Base-by-base conservation (phyloP, 257 asterid species). In the Solanum boliviense region DNA sequence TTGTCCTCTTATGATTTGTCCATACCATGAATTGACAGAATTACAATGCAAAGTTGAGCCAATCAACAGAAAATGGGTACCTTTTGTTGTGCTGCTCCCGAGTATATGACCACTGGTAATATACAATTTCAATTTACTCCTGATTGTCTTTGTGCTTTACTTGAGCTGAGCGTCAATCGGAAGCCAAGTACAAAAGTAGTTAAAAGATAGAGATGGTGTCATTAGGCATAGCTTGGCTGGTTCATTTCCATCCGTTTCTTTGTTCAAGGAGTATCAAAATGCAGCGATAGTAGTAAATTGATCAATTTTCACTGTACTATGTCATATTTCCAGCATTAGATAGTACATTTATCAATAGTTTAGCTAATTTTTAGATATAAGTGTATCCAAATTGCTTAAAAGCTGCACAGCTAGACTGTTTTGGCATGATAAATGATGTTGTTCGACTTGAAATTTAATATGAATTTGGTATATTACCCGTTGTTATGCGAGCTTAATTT, bases 281-380 rank as follows among this genome's bases (percentile, higher is more conserved):
- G 98, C 98, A 73, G 98, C 98, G 76, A 95, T 96, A 97, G 96
- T 95, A 94, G 98, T 96, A 91, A 87, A 91, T 84, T 44, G 16
- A 44, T 44, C 52, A 44, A 44, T 44, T 11, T 44, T 44, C 5
- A 13, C 15, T 12, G 5, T 44, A 44, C 2, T 44, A 44, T 44
- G 52, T 70, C 62, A 32, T 67, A 87, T 34, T 88, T 35, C 7
- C 2, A 11, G 58, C 13, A 76, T 3, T 76, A 13, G 34, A 4
- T 78, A 41, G 13, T 13, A 27, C 2, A 1, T 23, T 11, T 25
- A 13, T 78, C 62, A 41, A 2, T 41, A 39, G n/a, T 7, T 13
- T 2, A 76, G 13, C 84, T 5, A 76, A 11, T 38, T 38, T 75
- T 11, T 36, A 13, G 35, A 13, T 39, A 6, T n/a, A 15, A 9